Evolutionary conservation across 2,329 filamentous ascomycete species (phyloP).

Genomic region (Ophiostoma ulmi): DNA sequence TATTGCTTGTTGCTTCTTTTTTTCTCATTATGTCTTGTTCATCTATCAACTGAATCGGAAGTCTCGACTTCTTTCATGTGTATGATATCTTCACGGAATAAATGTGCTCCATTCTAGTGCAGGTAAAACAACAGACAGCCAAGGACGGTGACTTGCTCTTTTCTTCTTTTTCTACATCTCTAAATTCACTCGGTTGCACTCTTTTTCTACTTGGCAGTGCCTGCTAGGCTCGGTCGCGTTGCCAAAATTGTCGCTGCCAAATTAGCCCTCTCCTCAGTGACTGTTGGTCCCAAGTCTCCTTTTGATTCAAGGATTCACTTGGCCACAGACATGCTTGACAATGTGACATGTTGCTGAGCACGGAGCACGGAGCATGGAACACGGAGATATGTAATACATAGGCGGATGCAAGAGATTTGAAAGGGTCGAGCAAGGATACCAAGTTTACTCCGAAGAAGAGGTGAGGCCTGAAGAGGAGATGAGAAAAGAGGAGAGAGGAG

Average conservation of each 20-base stretch:
- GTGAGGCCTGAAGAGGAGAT: conserved; percentile 4
- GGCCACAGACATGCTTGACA: conserved; percentile 7
- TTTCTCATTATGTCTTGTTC: not conserved
- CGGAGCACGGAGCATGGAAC: conserved; percentile 18
- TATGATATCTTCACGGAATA: not conserved
- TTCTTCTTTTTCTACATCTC: conserved; percentile 7
- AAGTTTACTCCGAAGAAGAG: conserved; percentile 10
- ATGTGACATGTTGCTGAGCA: conserved; percentile 11
- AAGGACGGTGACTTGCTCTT: not conserved
- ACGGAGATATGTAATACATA: conserved; percentile 8
- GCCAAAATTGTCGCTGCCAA: conserved; percentile 10
- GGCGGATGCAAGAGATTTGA: not conserved
- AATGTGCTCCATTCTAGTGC: not conserved
- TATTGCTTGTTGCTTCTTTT: not conserved
- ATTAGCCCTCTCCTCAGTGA: not conserved
- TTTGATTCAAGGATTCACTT: not conserved
- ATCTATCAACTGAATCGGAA: not conserved
- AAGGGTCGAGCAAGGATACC: conserved; percentile 1
- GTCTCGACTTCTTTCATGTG: not conserved
- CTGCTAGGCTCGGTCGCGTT: conserved; percentile 15
- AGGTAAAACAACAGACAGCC: not conserved
- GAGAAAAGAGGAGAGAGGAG: not conserved
- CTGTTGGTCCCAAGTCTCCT: not conserved
- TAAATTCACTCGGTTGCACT: not conserved
- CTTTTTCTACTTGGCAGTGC: conserved; percentile 7